These are phyloP conservation scores for Sporisorium graminicola DNA, from an alignment of 1,284 basidiomycete genomes.

Conservation along the genomic window DNA sequence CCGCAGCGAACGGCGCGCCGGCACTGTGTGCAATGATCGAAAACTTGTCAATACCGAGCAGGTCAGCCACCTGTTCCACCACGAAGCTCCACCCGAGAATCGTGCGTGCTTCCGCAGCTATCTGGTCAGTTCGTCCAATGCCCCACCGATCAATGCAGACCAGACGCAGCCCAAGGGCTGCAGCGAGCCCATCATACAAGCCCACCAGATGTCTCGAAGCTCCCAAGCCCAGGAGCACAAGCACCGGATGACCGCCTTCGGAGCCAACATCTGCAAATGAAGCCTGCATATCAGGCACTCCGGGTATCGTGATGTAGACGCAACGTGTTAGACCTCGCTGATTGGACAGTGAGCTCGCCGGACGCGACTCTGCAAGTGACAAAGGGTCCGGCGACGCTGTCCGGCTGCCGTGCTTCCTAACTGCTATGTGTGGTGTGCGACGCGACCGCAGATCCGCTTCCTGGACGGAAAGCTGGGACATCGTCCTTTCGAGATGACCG, in stretches of 20 bases:
- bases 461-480: conserved; percentile 12
- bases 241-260: conserved; percentile 82
- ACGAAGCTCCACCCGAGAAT: conserved; percentile 91
- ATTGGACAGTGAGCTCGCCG: conserved; percentile 72
- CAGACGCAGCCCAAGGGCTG: conserved; percentile 83
- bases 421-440: background rate
- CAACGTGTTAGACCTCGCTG: conserved; percentile 86
- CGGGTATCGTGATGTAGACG: conserved; percentile 80
- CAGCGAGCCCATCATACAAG: conserved; percentile 94
- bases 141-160: conserved; percentile 99
- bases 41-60: conserved; percentile 82
- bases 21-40: conserved; percentile 96
- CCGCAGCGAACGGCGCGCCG: conserved; percentile 92
- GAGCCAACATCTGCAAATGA: conserved; percentile 92
- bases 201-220: conserved; percentile 94
- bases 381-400: background rate
- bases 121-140: conserved; percentile 82
- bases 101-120: conserved; percentile 78
- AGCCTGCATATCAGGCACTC: conserved; percentile 82
- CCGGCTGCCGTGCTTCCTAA: background rate
- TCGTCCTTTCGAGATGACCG: background rate
- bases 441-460: background rate
- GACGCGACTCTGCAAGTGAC: background rate
- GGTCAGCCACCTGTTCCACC: conserved; percentile 88
- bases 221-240: conserved; percentile 92